These are phyloP conservation scores for Vitis rotundifolia DNA, from an alignment of 164 flowering plant genomes.

Conservation along the genomic window DNA sequence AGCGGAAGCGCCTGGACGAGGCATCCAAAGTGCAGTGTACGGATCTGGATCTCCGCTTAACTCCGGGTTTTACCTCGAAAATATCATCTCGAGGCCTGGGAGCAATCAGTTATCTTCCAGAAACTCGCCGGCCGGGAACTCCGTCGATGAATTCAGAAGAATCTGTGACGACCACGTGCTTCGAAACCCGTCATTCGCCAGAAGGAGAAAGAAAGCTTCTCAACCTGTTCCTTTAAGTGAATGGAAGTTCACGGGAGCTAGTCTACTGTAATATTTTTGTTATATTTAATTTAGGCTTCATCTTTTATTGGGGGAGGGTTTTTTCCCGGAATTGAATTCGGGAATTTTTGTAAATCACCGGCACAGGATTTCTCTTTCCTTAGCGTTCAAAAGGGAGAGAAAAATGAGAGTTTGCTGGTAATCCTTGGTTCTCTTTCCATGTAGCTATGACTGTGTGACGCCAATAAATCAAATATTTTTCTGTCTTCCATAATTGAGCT, in stretches of 20 bases:
- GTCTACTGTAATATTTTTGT: conserved; percentile 8
- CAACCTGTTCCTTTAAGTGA: conserved; percentile 32
- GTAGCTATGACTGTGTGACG: conserved; percentile 1
- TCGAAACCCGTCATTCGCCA: conserved; percentile 9
- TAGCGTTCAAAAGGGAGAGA: conserved; percentile 5
- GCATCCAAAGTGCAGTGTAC: conserved; percentile 7
- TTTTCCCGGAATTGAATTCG: conserved; percentile 24
- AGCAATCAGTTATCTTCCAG: conserved; percentile 1
- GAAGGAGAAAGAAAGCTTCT: conserved; percentile 30
- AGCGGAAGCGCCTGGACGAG: conserved; percentile 29
- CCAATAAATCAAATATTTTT: background rate
- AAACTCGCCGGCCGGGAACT: conserved; percentile 47
- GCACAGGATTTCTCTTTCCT: conserved; percentile 37
- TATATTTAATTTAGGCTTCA: background rate
- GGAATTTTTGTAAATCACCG: conserved; percentile 29
- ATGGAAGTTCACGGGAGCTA: conserved; percentile 3
- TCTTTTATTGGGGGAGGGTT: background rate
- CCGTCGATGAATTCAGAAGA: conserved; percentile 78
- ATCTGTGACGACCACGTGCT: conserved; percentile 59
- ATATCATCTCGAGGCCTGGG: background rate
- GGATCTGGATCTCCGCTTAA: conserved; percentile 64
- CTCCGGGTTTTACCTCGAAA: conserved; percentile 23
- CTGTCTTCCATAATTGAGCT: background rate
- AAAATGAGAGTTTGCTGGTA: conserved; percentile 18
- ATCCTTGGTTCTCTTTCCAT: background rate